Percentiles rank a stretch among this genome's conserved stretches.
Evolutionary conservation across 768 basidiomycete species (phyloP).

Genomic region (Brasilioporus rufonigricans): DNA sequence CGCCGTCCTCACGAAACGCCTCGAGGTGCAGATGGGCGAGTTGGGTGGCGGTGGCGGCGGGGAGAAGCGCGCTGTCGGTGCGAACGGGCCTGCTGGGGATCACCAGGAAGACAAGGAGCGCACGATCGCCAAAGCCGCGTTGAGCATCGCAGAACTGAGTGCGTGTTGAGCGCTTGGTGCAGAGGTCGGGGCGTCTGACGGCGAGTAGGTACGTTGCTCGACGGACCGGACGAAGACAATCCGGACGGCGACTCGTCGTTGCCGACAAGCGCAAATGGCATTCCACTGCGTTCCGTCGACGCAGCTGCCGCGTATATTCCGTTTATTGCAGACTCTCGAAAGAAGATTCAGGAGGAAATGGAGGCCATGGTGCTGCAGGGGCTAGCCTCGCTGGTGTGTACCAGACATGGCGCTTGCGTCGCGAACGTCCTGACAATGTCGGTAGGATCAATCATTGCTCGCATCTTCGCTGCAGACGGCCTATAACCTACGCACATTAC

Average conservation of each 20-base stretch:
- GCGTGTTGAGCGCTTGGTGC: conserved; percentile 26
- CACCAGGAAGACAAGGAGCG: conserved; percentile 81
- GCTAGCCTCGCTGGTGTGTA: conserved; percentile 67
- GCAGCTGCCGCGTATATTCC: conserved; percentile 69
- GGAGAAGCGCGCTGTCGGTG: neutral
- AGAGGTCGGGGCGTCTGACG: conserved; percentile 1
- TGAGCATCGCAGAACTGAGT: conserved; percentile 91
- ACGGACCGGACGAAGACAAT: conserved; percentile 34
- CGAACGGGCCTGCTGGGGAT: no score
- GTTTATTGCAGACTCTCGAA: conserved; percentile 68
- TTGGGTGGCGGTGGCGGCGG: conserved; percentile 30
- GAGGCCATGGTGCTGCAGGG: conserved; percentile 85
- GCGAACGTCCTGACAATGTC: neutral
- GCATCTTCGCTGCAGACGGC: conserved; percentile 96
- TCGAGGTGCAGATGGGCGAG: conserved; percentile 84
- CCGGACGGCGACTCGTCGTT: conserved; percentile 11
- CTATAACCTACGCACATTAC: conserved; percentile 84
- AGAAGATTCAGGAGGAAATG: conserved; percentile 81
- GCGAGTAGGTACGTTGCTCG: conserved; percentile 48
- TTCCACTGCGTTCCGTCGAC: conserved; percentile 71
- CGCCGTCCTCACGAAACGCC: conserved; percentile 73
- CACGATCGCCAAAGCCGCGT: conserved; percentile 88
- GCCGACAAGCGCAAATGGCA: conserved; percentile 24
- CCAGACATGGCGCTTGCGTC: neutral
- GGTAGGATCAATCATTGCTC: conserved; percentile 83